Evolutionary conservation across 768 basidiomycete species (phyloP).

Genomic region (Rhizopogon rudus): DNA sequence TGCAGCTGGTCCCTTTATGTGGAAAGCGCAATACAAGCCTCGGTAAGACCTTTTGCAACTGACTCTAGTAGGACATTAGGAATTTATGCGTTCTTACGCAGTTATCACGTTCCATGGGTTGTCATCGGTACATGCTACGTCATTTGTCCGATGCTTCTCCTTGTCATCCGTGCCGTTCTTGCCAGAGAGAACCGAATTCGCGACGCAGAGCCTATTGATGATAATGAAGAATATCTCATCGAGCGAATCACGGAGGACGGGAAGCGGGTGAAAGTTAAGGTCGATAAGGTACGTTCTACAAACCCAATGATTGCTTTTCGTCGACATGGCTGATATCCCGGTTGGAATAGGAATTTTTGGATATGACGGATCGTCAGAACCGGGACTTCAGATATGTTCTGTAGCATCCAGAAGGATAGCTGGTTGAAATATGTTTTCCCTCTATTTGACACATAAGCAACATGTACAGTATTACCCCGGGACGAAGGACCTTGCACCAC

Average conservation of each 20-base stretch:
- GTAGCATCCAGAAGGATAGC: conserved; percentile 1
- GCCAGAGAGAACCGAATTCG: conserved; percentile 52
- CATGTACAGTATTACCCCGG: too few species aligned
- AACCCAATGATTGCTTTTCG: too few species aligned
- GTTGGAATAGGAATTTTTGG: conserved; percentile 7
- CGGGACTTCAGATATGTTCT: conserved; percentile 13
- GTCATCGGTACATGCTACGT: conserved; percentile 60
- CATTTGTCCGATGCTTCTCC: conserved; percentile 34
- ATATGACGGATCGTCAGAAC: conserved; percentile 12
- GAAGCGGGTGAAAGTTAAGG: conserved; percentile 43
- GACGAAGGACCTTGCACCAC: too few species aligned
- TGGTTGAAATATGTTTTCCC: too few species aligned
- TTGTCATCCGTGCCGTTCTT: conserved; percentile 44
- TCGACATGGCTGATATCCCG: too few species aligned
- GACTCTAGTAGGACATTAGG: background rate
- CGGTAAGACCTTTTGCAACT: conserved; percentile 28
- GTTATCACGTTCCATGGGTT: conserved; percentile 66
- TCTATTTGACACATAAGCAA: too few species aligned
- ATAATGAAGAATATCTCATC: conserved; percentile 49
- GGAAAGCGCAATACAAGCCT: conserved; percentile 58
- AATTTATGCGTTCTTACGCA: conserved; percentile 12
- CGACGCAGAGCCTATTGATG: conserved; percentile 41
- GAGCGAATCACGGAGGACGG: conserved; percentile 43
- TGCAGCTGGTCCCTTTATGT: conserved; percentile 63
- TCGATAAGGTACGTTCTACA: conserved; percentile 46